phyloP scores from a whole-genome alignment of 208 protist species.

The Trypanosoma conorhini region DNA sequence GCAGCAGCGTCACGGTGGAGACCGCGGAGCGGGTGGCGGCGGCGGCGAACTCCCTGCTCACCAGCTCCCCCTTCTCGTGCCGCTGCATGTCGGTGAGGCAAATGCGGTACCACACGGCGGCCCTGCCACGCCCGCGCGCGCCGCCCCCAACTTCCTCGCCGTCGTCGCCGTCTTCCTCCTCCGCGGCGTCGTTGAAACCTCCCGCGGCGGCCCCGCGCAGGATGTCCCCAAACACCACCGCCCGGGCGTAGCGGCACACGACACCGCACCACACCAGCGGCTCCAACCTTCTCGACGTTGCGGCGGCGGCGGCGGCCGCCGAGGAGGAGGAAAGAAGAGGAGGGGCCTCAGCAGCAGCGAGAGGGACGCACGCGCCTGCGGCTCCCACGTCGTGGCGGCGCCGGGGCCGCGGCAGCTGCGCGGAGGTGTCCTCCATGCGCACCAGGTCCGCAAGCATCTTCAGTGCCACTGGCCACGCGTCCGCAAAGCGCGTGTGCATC shows the following conservation, averaged over 20 bases:
- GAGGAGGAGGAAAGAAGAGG: not conserved
- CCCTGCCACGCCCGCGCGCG: not conserved
- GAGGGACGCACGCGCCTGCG: not conserved
- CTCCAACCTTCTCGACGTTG: constrained; percentile 17
- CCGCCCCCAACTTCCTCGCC: constrained; percentile 16
- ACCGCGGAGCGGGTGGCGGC: constrained; percentile 48
- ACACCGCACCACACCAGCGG: constrained; percentile 77
- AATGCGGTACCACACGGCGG: constrained; percentile 53
- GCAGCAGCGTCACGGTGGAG: constrained; percentile 38
- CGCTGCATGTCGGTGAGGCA: constrained; percentile 78
- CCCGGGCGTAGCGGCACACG: constrained; percentile 60
- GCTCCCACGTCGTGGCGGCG: not conserved
- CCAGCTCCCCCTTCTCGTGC: constrained; percentile 69
- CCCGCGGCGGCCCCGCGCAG: constrained; percentile 9
- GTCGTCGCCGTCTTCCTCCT: constrained; percentile 11
- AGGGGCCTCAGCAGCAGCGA: not conserved
- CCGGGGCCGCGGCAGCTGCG: not conserved
- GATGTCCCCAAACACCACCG: constrained; percentile 77
- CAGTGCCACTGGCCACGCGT: constrained; percentile 64
- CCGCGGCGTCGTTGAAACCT: not conserved
- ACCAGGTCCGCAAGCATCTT: constrained; percentile 64
- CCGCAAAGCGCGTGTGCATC: constrained; percentile 80
- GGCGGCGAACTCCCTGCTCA: constrained; percentile 64
- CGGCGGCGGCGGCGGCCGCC: not conserved
- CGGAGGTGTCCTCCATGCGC: constrained; percentile 49